Evolutionary conservation across 2,329 filamentous ascomycete species (phyloP), one percentile per base, ranked within the genome.

Genomic region (Cordyceps fumosorosea): DNA sequence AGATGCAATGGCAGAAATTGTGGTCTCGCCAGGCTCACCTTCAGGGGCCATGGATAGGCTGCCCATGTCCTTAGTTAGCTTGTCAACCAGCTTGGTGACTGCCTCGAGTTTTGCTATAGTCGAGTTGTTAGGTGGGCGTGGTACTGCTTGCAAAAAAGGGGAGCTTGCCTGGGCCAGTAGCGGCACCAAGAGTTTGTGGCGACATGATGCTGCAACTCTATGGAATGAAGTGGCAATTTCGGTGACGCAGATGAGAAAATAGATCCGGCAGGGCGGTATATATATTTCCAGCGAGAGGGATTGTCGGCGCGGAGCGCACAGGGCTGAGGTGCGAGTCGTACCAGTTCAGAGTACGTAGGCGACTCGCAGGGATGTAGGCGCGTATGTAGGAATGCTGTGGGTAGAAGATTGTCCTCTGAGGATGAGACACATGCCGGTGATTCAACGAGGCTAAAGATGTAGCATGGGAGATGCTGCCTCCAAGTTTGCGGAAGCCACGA

Each of bases 91-190:
- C 59, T 80, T 78, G 18, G 81, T 85, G 47, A 93, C 89, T 60
- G 89, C 84, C 63, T 84, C 78, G 62, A 89, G 80, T 76, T 93
- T 92, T 64, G 79, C 83, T 91, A 69, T 3, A 48, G 44, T 7
- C 18, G 44, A 22, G 42, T 52, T 48, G 48, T 60, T 34, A 60
- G 50, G 16, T 11, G 12, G n/a, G 34, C 16, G 18, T 22, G 18
- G 24, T n/a, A 16, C 20, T 22, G 32, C n/a, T 29, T 29, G 18
- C 20, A 22, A 22, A 29, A n/a, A 1, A 59, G 20, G 45, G 26
- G 24, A 44, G 71, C 79, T 71, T 65, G 79, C 80, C 77, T 66
- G 75, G 68, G 42, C 80, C 80, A 34, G 73, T 76, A 52, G 74
- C 71, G 58, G 69, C 70, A 60, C 73, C 74, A 48, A 70, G 64